Base-by-base conservation (phyloP, 805 yeast species). In the Candida coleopterorum region DNA sequence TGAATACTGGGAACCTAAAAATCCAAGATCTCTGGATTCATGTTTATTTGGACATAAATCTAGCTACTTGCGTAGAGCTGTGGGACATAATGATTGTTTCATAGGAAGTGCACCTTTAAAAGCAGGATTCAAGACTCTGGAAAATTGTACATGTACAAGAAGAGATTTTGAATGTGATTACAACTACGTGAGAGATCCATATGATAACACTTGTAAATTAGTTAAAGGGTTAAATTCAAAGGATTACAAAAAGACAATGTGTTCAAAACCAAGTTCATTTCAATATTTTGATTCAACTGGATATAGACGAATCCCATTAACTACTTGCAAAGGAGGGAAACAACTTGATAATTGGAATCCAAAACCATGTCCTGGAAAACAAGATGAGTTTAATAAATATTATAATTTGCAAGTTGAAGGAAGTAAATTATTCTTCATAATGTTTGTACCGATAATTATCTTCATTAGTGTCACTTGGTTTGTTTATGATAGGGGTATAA, bases 121-220 rank as follows among this genome's bases (percentile, higher is more conserved):
- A 18, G 64, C 74, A 20, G 88, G 85, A 1, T 74, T 68, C 51
- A 72, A 70, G 45, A 65, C 73, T 9, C 55, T 73, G 9, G 67
- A 77, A 41, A 80, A 85, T 55, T 93, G 98, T 63, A 55, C 81
- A 1, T 93, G 98, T 64, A 72, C 93, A 0, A 74, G 96, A 58
- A 73, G 74, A 35, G 98, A 90, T 49, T 93, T 67, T 53, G 98
- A 93, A 59, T 93, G 98, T 72, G 98, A 93, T 57, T 86, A 79
- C 65, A 89, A 89, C 60, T 89, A 70, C 57, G 74, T 60, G 39
- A 71, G 81, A 41, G 79, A 79, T 34, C 9, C 22, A 9, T 42
- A 49, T 0, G 96, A 87, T 52, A 95, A 95, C 15, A 83, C 93
- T 3, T 93, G 98, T 64, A 77, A 77, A 53, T 72, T 88, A 27